These are phyloP conservation scores for Trichoderma sp. DNA, from an alignment of 2,329 filamentous ascomycete genomes.

Conservation along the genomic window DNA sequence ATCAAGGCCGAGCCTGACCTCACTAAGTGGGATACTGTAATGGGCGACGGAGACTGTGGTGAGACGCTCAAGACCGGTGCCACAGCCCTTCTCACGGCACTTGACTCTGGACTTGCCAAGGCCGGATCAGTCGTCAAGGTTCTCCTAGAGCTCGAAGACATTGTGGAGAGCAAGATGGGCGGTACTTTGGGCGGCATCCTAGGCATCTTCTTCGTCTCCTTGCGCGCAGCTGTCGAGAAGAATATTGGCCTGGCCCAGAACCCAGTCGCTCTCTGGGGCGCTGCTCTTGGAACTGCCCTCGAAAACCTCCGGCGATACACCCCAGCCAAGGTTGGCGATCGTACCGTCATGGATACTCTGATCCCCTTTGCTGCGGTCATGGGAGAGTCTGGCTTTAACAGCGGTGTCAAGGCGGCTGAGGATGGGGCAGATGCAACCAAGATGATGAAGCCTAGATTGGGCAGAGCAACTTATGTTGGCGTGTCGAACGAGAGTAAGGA, in stretches of 20 bases:
- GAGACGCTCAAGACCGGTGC: conserved; percentile 59
- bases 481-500: conserved; percentile 50
- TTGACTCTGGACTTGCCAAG: conserved; percentile 40
- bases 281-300: conserved; percentile 43
- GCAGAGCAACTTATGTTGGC: conserved; percentile 67
- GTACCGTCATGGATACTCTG: conserved; percentile 57
- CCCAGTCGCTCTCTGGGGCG: conserved; percentile 43
- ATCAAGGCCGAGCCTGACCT: conserved; percentile 60
- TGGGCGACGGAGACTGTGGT: conserved; percentile 67
- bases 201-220: conserved; percentile 54
- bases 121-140: conserved; percentile 48
- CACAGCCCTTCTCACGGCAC: conserved; percentile 45
- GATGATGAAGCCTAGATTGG: conserved; percentile 62
- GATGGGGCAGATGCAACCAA: conserved; percentile 62
- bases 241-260: conserved; percentile 35
- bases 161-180: conserved; percentile 56
- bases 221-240: conserved; percentile 43
- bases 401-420: conserved; percentile 57
- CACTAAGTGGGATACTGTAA: conserved; percentile 61
- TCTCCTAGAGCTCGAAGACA: conserved; percentile 50
- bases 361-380: conserved; percentile 53
- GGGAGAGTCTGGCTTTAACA: conserved; percentile 49
- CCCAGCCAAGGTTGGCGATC: conserved; percentile 53
- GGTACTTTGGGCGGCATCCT: conserved; percentile 52
- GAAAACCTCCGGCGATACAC: conserved; percentile 51